A percentile compares a stretch with the other conserved stretches of the same genome.
phyloP scores from a whole-genome alignment of 1,284 basidiomycete species.

The Mycosarcoma maydis region DNA sequence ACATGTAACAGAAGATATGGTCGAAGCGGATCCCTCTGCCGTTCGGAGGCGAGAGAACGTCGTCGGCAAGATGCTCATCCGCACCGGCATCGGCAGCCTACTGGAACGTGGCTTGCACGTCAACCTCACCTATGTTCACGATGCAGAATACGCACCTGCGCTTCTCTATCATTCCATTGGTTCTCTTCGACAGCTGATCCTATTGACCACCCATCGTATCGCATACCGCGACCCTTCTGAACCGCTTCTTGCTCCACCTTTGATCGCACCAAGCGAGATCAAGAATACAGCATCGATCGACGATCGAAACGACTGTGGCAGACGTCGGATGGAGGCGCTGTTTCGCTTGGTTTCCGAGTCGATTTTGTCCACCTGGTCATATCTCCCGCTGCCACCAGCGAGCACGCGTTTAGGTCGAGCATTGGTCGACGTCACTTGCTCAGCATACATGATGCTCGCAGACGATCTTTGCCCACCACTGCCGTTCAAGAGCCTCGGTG shows the following conservation, averaged over 20 bases:
- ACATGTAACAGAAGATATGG: too few relatives aligned
- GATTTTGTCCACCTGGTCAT: constrained; percentile 40
- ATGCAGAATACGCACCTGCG: constrained; percentile 12
- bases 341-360: constrained; percentile 16
- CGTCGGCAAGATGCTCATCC: constrained; percentile 21
- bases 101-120: constrained; percentile 31
- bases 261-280: neutral
- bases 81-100: constrained; percentile 36
- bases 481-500: neutral
- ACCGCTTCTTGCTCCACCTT: neutral
- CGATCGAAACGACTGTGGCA: constrained; percentile 13
- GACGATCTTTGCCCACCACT: constrained; percentile 14
- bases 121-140: constrained; percentile 40
- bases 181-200: constrained; percentile 23
- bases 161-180: constrained; percentile 18
- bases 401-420: constrained; percentile 6
- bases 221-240: neutral
- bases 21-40: too few relatives aligned
- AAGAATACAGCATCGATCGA: neutral
- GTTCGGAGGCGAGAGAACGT: neutral
- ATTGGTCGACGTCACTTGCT: constrained; percentile 20
- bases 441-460: constrained; percentile 3
- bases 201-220: constrained; percentile 31
- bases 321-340: constrained; percentile 22
- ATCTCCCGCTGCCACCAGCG: constrained; percentile 28